These are phyloP conservation scores for Ceratobasidium papillatum DNA, from an alignment of 1,284 basidiomycete genomes.

Conservation along the genomic window DNA sequence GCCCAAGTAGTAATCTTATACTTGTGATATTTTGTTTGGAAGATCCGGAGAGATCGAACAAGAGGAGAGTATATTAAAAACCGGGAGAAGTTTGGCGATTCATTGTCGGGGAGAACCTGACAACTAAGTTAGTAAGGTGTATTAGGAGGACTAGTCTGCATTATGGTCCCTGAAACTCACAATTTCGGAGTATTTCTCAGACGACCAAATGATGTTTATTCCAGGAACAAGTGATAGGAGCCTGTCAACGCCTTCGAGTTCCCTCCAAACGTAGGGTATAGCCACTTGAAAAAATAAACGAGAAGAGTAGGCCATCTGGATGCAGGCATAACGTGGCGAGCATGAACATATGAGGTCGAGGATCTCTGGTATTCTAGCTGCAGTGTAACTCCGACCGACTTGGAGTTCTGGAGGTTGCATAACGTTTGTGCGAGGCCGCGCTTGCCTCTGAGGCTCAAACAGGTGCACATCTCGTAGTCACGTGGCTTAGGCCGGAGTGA, in stretches of 20 bases:
- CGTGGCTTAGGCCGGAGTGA: no score
- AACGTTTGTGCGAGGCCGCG: no score
- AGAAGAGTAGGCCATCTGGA: neutral
- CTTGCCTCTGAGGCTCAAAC: no score
- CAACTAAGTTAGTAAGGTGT: no score
- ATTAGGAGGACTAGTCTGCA: neutral
- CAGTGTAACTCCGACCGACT: no score
- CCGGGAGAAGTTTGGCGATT: neutral
- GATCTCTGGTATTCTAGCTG: neutral
- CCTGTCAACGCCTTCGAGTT: neutral
- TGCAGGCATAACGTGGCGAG: neutral
- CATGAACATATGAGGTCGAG: neutral
- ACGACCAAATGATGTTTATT: neutral
- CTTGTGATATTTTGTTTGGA: neutral
- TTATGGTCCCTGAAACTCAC: neutral
- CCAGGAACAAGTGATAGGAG: neutral
- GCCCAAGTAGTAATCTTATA: neutral
- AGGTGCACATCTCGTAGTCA: no score
- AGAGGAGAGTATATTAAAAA: neutral
- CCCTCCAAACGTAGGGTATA: neutral
- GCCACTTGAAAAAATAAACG: slow-evolving; percentile 1
- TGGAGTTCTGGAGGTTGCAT: no score
- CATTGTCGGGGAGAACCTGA: neutral
- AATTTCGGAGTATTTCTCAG: neutral
- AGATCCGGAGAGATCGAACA: neutral